Conservation (phyloP, 768 basidiomycete genomes). For the Tricholoma saponaceum region DNA sequence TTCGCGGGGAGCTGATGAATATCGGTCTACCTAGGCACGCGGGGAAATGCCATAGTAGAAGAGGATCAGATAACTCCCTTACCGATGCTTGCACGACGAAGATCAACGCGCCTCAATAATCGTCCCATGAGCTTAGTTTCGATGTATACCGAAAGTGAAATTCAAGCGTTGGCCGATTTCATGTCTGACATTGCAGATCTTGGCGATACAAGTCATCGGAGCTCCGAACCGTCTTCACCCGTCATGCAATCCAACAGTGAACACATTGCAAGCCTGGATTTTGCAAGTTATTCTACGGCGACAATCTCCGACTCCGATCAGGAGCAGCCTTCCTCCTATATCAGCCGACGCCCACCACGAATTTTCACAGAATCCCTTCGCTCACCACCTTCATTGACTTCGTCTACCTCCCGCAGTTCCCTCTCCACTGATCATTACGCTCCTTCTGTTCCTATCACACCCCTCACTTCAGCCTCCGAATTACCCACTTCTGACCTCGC, state of each 20-base stretch:
- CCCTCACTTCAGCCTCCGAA: slow-evolving; percentile 25
- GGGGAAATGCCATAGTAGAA: background rate
- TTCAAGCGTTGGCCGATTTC: slow-evolving; percentile 47
- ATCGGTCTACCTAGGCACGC: background rate
- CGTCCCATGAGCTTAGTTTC: slow-evolving; percentile 43
- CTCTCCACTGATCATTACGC: slow-evolving; percentile 21
- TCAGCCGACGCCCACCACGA: slow-evolving; percentile 21
- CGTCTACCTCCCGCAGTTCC: slow-evolving; percentile 37
- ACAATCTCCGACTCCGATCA: slow-evolving; percentile 12
- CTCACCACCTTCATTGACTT: slow-evolving; percentile 38
- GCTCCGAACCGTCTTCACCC: background rate
- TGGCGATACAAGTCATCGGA: background rate
- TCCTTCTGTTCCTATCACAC: slow-evolving; percentile 21
- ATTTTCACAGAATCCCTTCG: slow-evolving; percentile 15
- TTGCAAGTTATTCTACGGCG: slow-evolving; percentile 8
- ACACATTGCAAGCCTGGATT: slow-evolving; percentile 5
- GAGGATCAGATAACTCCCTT: slow-evolving; percentile 23
- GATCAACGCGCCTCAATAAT: slow-evolving; percentile 19
- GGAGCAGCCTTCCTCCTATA: slow-evolving; percentile 8
- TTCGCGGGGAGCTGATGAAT: slow-evolving; percentile 4
- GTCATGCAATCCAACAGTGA: background rate
- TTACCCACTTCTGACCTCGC: slow-evolving; percentile 21
- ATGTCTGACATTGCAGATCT: slow-evolving; percentile 28
- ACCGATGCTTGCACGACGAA: slow-evolving; percentile 16
- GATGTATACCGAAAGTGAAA: slow-evolving; percentile 43